These are phyloP conservation scores for Fusarium torreyae DNA, from an alignment of 2,329 filamentous ascomycete species.

Conservation along the genomic window DNA sequence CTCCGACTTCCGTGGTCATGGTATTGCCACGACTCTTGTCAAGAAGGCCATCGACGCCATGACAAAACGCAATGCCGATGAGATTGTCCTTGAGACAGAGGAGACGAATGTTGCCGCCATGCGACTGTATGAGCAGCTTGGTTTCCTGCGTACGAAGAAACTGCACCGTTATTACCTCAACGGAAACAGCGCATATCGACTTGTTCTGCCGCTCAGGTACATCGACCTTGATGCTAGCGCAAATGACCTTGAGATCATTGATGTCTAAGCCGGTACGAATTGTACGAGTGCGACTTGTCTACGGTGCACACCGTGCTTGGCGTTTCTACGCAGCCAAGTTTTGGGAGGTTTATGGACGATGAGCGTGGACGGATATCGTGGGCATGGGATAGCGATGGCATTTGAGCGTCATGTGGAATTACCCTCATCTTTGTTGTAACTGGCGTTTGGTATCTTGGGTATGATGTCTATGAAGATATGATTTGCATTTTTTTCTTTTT, in stretches of 20 bases:
- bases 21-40: slow-evolving; percentile 92
- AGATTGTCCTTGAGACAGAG: slow-evolving; percentile 96
- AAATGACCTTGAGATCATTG: slow-evolving; percentile 56
- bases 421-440: slow-evolving; percentile 11
- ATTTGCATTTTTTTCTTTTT: slow-evolving; percentile 19
- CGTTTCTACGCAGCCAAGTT: slow-evolving; percentile 9
- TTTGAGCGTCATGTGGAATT: slow-evolving; percentile 26
- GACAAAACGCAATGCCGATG: slow-evolving; percentile 86
- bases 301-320: neutral
- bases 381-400: slow-evolving; percentile 9
- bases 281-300: neutral
- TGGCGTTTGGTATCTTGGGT: slow-evolving; percentile 33
- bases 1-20: slow-evolving; percentile 82
- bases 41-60: slow-evolving; percentile 92
- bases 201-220: slow-evolving; percentile 83
- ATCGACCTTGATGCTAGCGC: slow-evolving; percentile 59
- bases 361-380: neutral
- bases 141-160: slow-evolving; percentile 92
- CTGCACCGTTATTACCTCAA: slow-evolving; percentile 97
- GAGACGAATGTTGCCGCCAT: slow-evolving; percentile 92
- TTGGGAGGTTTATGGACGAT: neutral
- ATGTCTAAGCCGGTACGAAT: slow-evolving; percentile 20
- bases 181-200: slow-evolving; percentile 91
- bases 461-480: slow-evolving; percentile 32
- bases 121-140: slow-evolving; percentile 91